Percentiles rank a stretch among this genome's conserved stretches.
These are phyloP conservation scores for Collybiopsis confluens DNA, from an alignment of 768 basidiomycete genomes.

Conservation along the genomic window DNA sequence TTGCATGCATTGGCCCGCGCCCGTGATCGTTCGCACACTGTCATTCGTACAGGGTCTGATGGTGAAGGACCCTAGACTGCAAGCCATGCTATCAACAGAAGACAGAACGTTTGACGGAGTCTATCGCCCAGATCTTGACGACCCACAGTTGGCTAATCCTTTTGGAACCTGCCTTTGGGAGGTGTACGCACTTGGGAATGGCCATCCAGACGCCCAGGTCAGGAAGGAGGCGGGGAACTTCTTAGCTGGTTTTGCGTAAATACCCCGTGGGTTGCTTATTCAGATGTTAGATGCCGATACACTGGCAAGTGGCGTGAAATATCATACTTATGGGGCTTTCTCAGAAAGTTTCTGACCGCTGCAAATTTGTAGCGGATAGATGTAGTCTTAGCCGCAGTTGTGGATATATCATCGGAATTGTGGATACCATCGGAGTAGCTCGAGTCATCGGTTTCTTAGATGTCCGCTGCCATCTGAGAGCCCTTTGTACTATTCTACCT, in stretches of 20 bases:
- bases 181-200: constrained; percentile 54
- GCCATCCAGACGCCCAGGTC: constrained; percentile 66
- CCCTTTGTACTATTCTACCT: no score
- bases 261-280: no score
- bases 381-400: no score
- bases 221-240: constrained; percentile 62
- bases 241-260: constrained; percentile 17
- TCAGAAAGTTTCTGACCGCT: no score
- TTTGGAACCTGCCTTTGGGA: constrained; percentile 90
- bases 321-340: no score
- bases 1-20: constrained; percentile 77
- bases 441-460: no score
- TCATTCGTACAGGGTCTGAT: constrained; percentile 72
- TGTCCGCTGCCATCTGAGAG: no score
- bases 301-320: no score
- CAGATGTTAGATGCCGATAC: no score
- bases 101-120: constrained; percentile 83
- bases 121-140: constrained; percentile 82
- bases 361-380: no score
- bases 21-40: constrained; percentile 59
- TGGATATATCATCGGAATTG: no score
- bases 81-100: constrained; percentile 80
- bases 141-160: constrained; percentile 78
- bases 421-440: no score
- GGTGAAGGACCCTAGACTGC: constrained; percentile 74